These are phyloP conservation scores for Fusarium praegraminearum DNA, from an alignment of 2,329 filamentous ascomycete species.

Conservation along the genomic window DNA sequence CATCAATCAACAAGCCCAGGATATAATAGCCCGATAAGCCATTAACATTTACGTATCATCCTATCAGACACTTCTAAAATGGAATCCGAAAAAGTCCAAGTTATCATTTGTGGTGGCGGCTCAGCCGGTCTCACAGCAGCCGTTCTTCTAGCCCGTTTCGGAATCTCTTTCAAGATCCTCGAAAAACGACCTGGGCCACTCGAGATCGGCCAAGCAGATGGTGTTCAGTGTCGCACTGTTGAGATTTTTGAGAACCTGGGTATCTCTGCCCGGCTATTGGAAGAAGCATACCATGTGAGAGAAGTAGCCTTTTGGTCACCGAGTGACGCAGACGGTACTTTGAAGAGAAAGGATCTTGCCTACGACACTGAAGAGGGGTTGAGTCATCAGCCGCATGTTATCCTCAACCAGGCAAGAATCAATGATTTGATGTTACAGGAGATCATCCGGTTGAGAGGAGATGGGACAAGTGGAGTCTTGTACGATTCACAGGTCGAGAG, in stretches of 20 bases:
- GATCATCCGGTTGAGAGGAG: constrained; percentile 14
- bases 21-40: constrained; percentile 1
- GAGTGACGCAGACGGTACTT: constrained; percentile 62
- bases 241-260: constrained; percentile 80
- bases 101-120: constrained; percentile 22
- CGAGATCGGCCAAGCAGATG: constrained; percentile 58
- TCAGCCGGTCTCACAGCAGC: constrained; percentile 27
- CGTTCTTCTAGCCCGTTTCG: constrained; percentile 21
- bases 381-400: constrained; percentile 73
- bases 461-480: constrained; percentile 3
- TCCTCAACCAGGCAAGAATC: constrained; percentile 63
- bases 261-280: constrained; percentile 71
- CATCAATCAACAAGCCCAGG: background rate
- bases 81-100: constrained; percentile 11
- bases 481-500: constrained; percentile 38
- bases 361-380: constrained; percentile 72
- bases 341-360: constrained; percentile 70
- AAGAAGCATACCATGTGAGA: constrained; percentile 75
- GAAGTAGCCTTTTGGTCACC: constrained; percentile 73
- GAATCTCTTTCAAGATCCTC: constrained; percentile 19
- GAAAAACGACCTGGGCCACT: constrained; percentile 10
- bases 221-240: constrained; percentile 71
- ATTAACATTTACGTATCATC: background rate
- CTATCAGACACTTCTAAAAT: background rate
- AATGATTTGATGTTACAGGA: constrained; percentile 40